phyloP scores from a whole-genome alignment of 148 eudicot genomes.

The Silene uniflora region DNA sequence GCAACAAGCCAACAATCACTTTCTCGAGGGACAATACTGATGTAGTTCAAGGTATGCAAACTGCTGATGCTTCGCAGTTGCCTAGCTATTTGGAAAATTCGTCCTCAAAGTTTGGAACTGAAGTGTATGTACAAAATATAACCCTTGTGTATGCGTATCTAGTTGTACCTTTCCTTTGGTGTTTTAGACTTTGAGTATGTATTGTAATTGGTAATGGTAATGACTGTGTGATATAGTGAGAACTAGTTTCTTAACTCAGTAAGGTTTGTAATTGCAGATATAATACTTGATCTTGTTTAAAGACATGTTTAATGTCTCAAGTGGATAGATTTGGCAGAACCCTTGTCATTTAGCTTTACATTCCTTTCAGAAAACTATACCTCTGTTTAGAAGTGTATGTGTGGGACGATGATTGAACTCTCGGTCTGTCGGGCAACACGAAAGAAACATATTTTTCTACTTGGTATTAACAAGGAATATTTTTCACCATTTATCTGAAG shows the following conservation, averaged over 20 bases:
- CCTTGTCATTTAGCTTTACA: too few species aligned
- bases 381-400: too few species aligned
- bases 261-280: conserved; percentile 2
- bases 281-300: not conserved
- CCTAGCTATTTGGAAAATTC: not conserved
- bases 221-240: not conserved
- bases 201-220: too few species aligned
- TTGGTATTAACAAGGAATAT: too few species aligned
- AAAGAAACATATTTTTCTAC: too few species aligned
- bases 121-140: not conserved
- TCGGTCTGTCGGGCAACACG: too few species aligned
- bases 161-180: not conserved
- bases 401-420: too few species aligned
- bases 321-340: too few species aligned
- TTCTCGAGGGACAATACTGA: conserved; percentile 2
- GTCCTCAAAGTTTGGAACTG: not conserved
- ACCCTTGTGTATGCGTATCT: not conserved
- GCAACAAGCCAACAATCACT: not conserved
- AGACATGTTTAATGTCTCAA: not conserved
- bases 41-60: conserved; percentile 6
- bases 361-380: too few species aligned
- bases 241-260: not conserved
- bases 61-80: not conserved
- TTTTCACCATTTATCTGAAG: too few species aligned
- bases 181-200: not conserved